Percentiles rank a stretch among this genome's conserved stretches.
These are phyloP conservation scores for Exophiala oligosperma DNA, from an alignment of 2,329 filamentous ascomycete genomes.

Conservation along the genomic window DNA sequence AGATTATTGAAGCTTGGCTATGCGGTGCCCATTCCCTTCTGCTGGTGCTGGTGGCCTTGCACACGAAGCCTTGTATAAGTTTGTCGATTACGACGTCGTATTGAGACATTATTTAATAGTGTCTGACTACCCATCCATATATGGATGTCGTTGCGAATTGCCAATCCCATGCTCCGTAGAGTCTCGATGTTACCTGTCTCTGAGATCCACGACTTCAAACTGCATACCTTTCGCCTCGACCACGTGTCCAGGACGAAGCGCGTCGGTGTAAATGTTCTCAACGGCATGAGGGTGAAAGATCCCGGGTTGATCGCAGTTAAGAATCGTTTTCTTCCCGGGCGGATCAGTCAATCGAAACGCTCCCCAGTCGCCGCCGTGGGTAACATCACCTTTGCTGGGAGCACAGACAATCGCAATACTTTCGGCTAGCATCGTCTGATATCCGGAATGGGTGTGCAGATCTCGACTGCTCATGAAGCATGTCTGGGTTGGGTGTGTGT, in stretches of 20 bases:
- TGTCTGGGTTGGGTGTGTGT: slow-evolving; percentile 93
- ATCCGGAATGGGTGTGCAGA: slow-evolving; percentile 88
- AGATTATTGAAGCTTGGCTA: neutral
- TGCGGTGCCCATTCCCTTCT: no score
- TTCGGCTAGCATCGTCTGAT: slow-evolving; percentile 95
- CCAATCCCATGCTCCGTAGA: neutral
- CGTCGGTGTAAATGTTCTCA: slow-evolving; percentile 75
- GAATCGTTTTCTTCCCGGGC: slow-evolving; percentile 80
- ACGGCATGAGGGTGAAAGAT: slow-evolving; percentile 79
- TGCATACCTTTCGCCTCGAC: slow-evolving; percentile 66
- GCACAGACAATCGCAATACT: slow-evolving; percentile 97
- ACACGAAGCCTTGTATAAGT: neutral
- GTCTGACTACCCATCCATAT: slow-evolving; percentile 7
- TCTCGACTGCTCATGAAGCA: slow-evolving; percentile 98
- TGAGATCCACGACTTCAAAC: slow-evolving; percentile 67
- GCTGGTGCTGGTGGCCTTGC: neutral
- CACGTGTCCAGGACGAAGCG: slow-evolving; percentile 69
- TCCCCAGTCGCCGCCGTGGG: slow-evolving; percentile 65
- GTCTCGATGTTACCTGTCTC: slow-evolving; percentile 27
- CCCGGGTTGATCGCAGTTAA: slow-evolving; percentile 73
- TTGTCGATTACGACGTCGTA: neutral
- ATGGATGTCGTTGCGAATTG: neutral
- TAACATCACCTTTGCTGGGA: slow-evolving; percentile 60
- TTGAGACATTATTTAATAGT: neutral
- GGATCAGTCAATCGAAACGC: slow-evolving; percentile 93